These are phyloP conservation scores for Alternaria longipes DNA, from an alignment of 2,329 filamentous ascomycete genomes.

Conservation along the genomic window DNA sequence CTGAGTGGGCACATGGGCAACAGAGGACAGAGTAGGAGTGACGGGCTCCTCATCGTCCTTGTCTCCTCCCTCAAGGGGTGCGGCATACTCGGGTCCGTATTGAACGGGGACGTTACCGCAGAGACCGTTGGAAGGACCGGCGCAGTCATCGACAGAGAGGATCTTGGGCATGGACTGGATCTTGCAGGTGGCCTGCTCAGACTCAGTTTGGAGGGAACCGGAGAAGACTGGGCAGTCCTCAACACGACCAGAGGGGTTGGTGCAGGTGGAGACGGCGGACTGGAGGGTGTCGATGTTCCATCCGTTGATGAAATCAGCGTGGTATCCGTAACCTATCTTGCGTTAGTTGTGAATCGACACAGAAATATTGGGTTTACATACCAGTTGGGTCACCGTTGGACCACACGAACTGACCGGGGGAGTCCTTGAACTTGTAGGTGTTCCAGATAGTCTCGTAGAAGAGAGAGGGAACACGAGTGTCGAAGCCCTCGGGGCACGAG, in stretches of 20 bases:
- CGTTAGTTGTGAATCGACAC: slow-evolving; percentile 21
- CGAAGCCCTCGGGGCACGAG: slow-evolving; percentile 64
- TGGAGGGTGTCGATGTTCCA: slow-evolving; percentile 75
- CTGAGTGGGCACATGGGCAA: slow-evolving; percentile 44
- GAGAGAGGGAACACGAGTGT: slow-evolving; percentile 65
- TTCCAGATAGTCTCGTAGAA: slow-evolving; percentile 69
- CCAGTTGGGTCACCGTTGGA: slow-evolving; percentile 78
- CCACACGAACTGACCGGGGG: slow-evolving; percentile 69
- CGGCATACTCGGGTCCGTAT: slow-evolving; percentile 56
- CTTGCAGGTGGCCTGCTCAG: slow-evolving; percentile 66
- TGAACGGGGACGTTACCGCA: slow-evolving; percentile 71
- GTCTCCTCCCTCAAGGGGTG: slow-evolving; percentile 32
- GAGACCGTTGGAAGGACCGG: slow-evolving; percentile 65
- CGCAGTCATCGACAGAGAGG: slow-evolving; percentile 68
- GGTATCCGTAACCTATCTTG: slow-evolving; percentile 70
- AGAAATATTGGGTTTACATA: slow-evolving; percentile 54
- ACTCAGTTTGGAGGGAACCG: slow-evolving; percentile 64
- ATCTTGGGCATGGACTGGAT: slow-evolving; percentile 65
- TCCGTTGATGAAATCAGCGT: slow-evolving; percentile 76
- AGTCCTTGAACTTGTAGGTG: slow-evolving; percentile 61
- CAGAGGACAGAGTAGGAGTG: slow-evolving; percentile 26
- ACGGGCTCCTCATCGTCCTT: slow-evolving; percentile 33
- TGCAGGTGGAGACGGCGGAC: slow-evolving; percentile 76
- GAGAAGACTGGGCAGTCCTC: slow-evolving; percentile 77
- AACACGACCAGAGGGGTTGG: slow-evolving; percentile 72